phyloP scores from a whole-genome alignment of 163 green algal genomes.

The Scenedesmus sp. region DNA sequence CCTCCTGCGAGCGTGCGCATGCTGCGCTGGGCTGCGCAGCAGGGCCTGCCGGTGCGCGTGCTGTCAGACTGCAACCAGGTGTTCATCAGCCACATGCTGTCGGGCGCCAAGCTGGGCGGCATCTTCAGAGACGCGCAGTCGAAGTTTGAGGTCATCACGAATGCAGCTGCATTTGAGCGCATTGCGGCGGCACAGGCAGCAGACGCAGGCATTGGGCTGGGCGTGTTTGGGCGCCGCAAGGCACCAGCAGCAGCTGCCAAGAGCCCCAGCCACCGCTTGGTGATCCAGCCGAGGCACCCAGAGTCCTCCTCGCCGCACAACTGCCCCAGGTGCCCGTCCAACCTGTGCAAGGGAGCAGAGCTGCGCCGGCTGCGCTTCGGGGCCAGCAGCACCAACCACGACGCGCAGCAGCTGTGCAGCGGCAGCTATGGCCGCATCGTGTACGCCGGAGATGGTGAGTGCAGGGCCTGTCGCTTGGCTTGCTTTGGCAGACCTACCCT shows the following conservation, averaged over 20 bases:
- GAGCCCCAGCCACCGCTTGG: slow-evolving; percentile 2
- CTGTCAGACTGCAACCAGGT: slow-evolving; percentile 88
- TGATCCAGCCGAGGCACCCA: slow-evolving; percentile 64
- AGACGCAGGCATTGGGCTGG: slow-evolving; percentile 12
- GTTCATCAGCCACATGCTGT: slow-evolving; percentile 87
- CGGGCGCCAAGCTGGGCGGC: slow-evolving; percentile 64
- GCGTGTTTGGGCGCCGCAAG: not conserved
- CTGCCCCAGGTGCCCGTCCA: slow-evolving; percentile 84
- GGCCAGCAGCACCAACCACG: not conserved
- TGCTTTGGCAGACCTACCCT: not conserved
- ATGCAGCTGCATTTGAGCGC: slow-evolving; percentile 75
- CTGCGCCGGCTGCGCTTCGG: slow-evolving; percentile 67
- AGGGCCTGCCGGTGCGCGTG: slow-evolving; percentile 69
- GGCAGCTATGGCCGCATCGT: slow-evolving; percentile 70
- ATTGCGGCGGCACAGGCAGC: slow-evolving; percentile 9
- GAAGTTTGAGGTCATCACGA: slow-evolving; percentile 80
- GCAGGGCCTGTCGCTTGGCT: not conserved
- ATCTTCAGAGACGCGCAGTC: slow-evolving; percentile 50
- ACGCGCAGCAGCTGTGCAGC: not conserved
- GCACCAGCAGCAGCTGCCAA: not conserved
- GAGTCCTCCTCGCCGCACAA: slow-evolving; percentile 63
- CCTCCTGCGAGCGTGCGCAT: slow-evolving; percentile 62
- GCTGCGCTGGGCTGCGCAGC: slow-evolving; percentile 60
- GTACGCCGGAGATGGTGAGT: slow-evolving; percentile 82
- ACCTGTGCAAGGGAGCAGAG: slow-evolving; percentile 92